These are phyloP conservation scores for Trichaptum fuscoviolaceum DNA, from an alignment of 768 basidiomycete genomes.

Conservation along the genomic window DNA sequence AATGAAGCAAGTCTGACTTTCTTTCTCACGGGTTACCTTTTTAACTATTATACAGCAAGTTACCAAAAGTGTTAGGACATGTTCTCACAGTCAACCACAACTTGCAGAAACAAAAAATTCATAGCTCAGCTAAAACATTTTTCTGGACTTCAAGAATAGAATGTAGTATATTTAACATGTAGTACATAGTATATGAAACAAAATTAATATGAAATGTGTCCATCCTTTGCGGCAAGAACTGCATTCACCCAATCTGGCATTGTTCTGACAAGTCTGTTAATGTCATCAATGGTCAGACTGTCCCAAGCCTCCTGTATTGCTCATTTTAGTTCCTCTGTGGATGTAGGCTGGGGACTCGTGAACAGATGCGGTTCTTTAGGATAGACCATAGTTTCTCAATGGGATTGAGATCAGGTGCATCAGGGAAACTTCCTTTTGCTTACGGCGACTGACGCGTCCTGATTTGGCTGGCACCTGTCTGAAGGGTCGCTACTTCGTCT, in stretches of 20 bases:
- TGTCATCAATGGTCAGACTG: slow-evolving; percentile 13
- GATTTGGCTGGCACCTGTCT: no score
- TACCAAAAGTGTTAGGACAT: slow-evolving; percentile 15
- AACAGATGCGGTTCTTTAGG: slow-evolving; percentile 21
- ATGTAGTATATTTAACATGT: no score
- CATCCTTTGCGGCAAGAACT: slow-evolving; percentile 14
- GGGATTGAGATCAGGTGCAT: slow-evolving; percentile 28
- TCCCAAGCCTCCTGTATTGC: slow-evolving; percentile 20
- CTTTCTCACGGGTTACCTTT: no score
- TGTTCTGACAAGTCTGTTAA: slow-evolving; percentile 19
- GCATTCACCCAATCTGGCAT: slow-evolving; percentile 21
- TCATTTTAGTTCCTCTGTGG: slow-evolving; percentile 15
- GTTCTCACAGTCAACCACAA: no score
- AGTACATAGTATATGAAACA: no score
- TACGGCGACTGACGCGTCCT: no score
- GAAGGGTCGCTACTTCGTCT: no score
- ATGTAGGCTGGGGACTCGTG: slow-evolving; percentile 15
- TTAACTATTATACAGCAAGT: slow-evolving; percentile 35
- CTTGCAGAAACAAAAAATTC: no score
- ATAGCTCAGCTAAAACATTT: no score
- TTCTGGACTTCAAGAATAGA: neutral
- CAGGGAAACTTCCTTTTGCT: no score
- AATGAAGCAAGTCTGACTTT: no score
- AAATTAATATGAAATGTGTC: slow-evolving; percentile 19
- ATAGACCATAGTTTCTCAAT: slow-evolving; percentile 29